A percentile compares a stretch with the other conserved stretches of the same genome.
Evolutionary conservation across 768 basidiomycete species (phyloP).

Genomic region (Russula brevipes): DNA sequence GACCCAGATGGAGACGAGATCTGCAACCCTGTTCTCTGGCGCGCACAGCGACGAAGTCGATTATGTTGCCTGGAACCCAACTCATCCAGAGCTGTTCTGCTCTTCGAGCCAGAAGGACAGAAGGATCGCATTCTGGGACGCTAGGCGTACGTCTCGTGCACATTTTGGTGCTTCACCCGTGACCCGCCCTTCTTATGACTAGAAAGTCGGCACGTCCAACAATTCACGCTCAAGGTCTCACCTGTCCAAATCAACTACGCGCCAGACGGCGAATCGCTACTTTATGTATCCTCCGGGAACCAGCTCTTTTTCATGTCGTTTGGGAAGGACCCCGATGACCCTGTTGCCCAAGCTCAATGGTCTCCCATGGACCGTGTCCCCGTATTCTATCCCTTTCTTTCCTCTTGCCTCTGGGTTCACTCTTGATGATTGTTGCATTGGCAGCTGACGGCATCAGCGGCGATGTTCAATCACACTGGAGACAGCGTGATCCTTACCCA

Average conservation of each 20-base stretch:
- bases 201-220: slow-evolving; percentile 71
- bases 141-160: slow-evolving; percentile 52
- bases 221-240: slow-evolving; percentile 50
- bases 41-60: slow-evolving; percentile 79
- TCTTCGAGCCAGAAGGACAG: slow-evolving; percentile 74
- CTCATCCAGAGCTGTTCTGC: slow-evolving; percentile 77
- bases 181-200: neutral
- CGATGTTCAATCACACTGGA: slow-evolving; percentile 70
- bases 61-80: slow-evolving; percentile 79
- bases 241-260: slow-evolving; percentile 66
- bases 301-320: slow-evolving; percentile 58
- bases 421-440: neutral
- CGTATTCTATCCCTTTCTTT: neutral
- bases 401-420: slow-evolving; percentile 2
- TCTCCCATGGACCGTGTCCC: slow-evolving; percentile 32
- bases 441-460: slow-evolving; percentile 55
- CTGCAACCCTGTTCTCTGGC: slow-evolving; percentile 59
- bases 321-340: slow-evolving; percentile 48
- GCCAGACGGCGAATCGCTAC: slow-evolving; percentile 61
- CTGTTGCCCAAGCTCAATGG: slow-evolving; percentile 45
- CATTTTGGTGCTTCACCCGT: neutral
- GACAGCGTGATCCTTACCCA: slow-evolving; percentile 66
- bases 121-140: slow-evolving; percentile 78
- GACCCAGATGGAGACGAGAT: slow-evolving; percentile 56
- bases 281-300: slow-evolving; percentile 58